These are phyloP conservation scores for Marasmius tenuissimus DNA, from an alignment of 1,284 basidiomycete genomes.

Conservation along the genomic window DNA sequence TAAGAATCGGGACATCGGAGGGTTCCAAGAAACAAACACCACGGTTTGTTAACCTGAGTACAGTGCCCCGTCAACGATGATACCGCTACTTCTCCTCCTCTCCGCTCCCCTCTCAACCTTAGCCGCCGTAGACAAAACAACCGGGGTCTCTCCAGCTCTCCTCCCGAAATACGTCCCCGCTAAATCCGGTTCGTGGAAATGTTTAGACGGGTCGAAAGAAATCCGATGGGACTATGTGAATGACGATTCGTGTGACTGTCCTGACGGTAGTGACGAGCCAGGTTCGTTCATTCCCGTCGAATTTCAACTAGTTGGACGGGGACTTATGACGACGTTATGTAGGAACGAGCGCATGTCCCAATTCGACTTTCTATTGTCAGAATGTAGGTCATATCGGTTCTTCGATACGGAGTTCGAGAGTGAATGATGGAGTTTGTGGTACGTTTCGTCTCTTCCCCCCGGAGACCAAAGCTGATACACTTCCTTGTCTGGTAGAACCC, in stretches of 20 bases:
- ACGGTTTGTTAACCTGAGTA: too few species aligned
- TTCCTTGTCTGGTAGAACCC: slow-evolving; percentile 54
- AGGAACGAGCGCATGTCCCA: slow-evolving; percentile 85
- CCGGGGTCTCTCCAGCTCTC: slow-evolving; percentile 49
- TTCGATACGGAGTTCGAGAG: slow-evolving; percentile 77
- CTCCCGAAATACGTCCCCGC: slow-evolving; percentile 46
- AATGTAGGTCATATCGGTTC: slow-evolving; percentile 90
- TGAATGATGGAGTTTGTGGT: slow-evolving; percentile 97
- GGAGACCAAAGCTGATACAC: slow-evolving; percentile 6
- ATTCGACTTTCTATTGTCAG: slow-evolving; percentile 80
- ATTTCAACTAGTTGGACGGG: too few species aligned
- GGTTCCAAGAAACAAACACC: too few species aligned
- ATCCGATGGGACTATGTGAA: slow-evolving; percentile 83
- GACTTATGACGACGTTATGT: too few species aligned
- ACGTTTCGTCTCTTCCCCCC: slow-evolving; percentile 27
- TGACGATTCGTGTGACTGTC: slow-evolving; percentile 95
- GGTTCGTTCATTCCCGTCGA: too few species aligned
- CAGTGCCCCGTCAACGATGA: too few species aligned
- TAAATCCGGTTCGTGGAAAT: slow-evolving; percentile 61
- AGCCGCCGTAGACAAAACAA: neutral
- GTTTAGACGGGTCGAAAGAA: slow-evolving; percentile 70
- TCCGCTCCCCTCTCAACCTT: neutral
- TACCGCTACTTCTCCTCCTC: neutral
- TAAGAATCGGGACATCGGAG: too few species aligned
- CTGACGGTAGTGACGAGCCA: slow-evolving; percentile 92